Evolutionary conservation across 768 basidiomycete genomes (phyloP).

Genomic region (Leccinum broughii): DNA sequence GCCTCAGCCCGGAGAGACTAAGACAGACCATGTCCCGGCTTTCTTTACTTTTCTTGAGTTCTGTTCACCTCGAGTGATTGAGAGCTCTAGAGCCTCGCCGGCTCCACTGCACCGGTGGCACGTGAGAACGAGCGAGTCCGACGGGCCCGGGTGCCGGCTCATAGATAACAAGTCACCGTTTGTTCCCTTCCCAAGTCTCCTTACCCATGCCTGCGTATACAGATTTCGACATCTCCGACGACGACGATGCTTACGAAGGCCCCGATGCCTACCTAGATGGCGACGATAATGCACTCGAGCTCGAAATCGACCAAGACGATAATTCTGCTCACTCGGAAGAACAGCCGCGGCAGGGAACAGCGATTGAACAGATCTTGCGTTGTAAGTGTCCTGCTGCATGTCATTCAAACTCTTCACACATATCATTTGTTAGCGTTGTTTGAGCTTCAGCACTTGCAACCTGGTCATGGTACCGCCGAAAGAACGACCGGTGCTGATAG

Average conservation of each 20-base stretch:
- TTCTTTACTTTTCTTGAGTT: neutral
- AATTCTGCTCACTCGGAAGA: constrained; percentile 1
- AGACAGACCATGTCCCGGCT: neutral
- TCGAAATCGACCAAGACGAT: constrained; percentile 33
- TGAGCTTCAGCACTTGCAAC: constrained; percentile 27
- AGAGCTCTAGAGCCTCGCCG: neutral
- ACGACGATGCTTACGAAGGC: constrained; percentile 37
- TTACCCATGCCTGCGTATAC: constrained; percentile 21
- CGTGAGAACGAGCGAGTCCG: constrained; percentile 6
- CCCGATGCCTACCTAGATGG: constrained; percentile 37
- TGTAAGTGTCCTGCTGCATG: constrained; percentile 22
- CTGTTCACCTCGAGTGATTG: neutral
- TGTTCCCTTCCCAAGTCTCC: neutral
- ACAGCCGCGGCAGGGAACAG: neutral
- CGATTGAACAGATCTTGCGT: constrained; percentile 31
- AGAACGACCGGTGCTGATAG: constrained; percentile 5
- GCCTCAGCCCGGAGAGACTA: neutral
- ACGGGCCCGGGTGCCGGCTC: neutral
- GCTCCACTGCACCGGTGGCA: neutral
- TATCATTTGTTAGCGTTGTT: constrained; percentile 26
- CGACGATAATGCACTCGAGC: constrained; percentile 36
- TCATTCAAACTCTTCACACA: constrained; percentile 2
- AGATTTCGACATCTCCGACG: constrained; percentile 24
- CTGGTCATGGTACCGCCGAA: constrained; percentile 10
- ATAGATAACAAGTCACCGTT: constrained; percentile 3